Evolutionary conservation across 331 rosid species (phyloP), one percentile per base, ranked within the genome.

Genomic region (Malus hybrid): DNA sequence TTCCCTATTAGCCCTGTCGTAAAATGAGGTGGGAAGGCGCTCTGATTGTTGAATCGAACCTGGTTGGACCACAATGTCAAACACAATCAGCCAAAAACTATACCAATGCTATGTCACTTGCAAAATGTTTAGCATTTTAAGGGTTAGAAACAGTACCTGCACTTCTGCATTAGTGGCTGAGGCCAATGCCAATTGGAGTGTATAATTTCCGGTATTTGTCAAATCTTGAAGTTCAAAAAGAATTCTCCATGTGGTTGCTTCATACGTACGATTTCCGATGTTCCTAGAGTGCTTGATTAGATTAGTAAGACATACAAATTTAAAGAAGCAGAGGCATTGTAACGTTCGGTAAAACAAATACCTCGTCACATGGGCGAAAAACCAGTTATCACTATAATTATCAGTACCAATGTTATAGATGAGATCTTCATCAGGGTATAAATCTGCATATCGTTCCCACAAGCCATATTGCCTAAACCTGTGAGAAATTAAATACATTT

Each of bases 401-500:
- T 85, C 65, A 50, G 65, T 75, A 22, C 87, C 82, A 52, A 87
- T 73, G 0, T 20, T 84, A 84, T 71, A 92, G 52, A 85, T 69
- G 3, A 90, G 87, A 84, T 92, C 96, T 1, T 62, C 3, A 0
- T 64, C 16, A 1, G 87, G 93, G 59, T 85, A 85, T 39, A 81
- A 77, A 20, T 88, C 92, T 19, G 82, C 9, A 28, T 92, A 92
- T 61, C 90, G 92, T 3, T 46, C 77, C 97, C 97, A 92, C 67
- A 92, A 27, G 3, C 97, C 97, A 46, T 90, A 90, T 75, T 92
- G 93, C 64, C 93, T 85, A 75, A 75, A 92, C 76, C 93, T 90
- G 83, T 55, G 15, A 57, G 31, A 9, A 55, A 8, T 44, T 10
- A 44, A 44, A 11, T 10, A 1, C 14, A 44, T 10, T 11, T 55